Evolutionary conservation across 495 filamentous ascomycete species (phyloP), one percentile per base, ranked within the genome.

Genomic region (Glonium stellatum): DNA sequence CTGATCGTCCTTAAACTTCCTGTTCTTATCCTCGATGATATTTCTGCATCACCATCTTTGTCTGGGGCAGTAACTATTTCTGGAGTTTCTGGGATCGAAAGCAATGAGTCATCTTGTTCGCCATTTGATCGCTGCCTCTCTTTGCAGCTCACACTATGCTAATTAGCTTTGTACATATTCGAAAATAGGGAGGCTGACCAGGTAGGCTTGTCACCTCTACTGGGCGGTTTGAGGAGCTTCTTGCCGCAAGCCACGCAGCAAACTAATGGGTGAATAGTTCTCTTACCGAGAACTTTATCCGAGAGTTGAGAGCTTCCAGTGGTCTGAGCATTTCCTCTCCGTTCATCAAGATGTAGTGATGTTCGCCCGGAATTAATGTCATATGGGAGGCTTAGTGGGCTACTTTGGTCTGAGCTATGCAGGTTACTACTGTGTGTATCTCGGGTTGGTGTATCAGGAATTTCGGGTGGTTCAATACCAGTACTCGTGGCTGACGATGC

Each of bases 371-470:
- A 15, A 44, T 18, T 44, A 44, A 13, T 1, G 18, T 44, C 10
- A 18, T 18, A 18, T 18, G 13, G 39, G 18, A 44, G 4, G 18
- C 39, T 18, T 4, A 11, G 4, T 11, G 41, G 19, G 22, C 41
- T 47, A 15, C 44, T 42, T 10, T 34, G n/a, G 18, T 36, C 31
- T 52, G 13, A 46, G 12, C n/a, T n/a, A 23, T 27, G 39, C 15
- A 10, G 27, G 27, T 2, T 6, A 11, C 31, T 6, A 5, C 19
- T 22, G 9, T 31, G n/a, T 11, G 42, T 1, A 57, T 42, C 54
- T 58, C 37, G 55, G 5, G 39, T 58, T 21, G 55, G 55, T 5
- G 55, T 58, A 35, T 58, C 47, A 1, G 55, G 55, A 49, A 58
- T 58, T 49, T 58, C 55, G 23, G 18, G 18, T n/a, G 37, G 19